Evolutionary conservation across 2,329 filamentous ascomycete genomes (phyloP), one percentile per base, ranked within the genome.

Genomic region (Alternaria angustiovoidea): DNA sequence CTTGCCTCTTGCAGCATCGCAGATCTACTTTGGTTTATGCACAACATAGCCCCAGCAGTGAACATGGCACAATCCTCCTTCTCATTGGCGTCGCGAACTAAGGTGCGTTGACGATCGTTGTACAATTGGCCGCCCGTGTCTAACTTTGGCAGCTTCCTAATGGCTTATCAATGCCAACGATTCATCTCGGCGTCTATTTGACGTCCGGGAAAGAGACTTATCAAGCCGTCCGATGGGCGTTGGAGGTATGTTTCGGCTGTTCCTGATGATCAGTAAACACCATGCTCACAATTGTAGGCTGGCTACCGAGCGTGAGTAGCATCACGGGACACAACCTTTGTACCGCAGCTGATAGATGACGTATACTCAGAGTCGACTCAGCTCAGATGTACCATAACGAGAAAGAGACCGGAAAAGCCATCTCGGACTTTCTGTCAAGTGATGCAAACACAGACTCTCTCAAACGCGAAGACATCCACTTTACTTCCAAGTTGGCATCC

Each of bases 401-500:
- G 77, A 82, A 82, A 36, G 86, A 91, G 67, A 87, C 89, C 14
- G 91, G 91, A 1, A 80, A 82, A 32, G 89, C 90, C 8, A 89
- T 95, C 63, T 75, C 76, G 3, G 79, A 83, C 20, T 91, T 86
- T 67, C 78, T 91, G 4, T 70, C 78, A 38, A 79, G 79, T 53
- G 72, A 69, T 3, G 78, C 80, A 12, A 87, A 87, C 63, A 80
- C 76, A 0, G 69, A 81, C 0, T 82, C 81, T 0, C 75, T 93
- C 28, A 85, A 82, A 64, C 85, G 92, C 5, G 85, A 89, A 57
- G 88, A 94, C 70, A 82, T 95, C 54, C 92, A 92, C 78, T 94
- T 92, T 76, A 95, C 92, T 0, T 90, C 89, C 36, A 96, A 95
- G 80, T 84, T 95, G 14, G 88, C 87, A 1, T 87, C 84, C 59